Percentiles rank a stretch among this genome's conserved stretches.
phyloP scores from a whole-genome alignment of 23 red algal genomes.

The Pyropia yezoensis region DNA sequence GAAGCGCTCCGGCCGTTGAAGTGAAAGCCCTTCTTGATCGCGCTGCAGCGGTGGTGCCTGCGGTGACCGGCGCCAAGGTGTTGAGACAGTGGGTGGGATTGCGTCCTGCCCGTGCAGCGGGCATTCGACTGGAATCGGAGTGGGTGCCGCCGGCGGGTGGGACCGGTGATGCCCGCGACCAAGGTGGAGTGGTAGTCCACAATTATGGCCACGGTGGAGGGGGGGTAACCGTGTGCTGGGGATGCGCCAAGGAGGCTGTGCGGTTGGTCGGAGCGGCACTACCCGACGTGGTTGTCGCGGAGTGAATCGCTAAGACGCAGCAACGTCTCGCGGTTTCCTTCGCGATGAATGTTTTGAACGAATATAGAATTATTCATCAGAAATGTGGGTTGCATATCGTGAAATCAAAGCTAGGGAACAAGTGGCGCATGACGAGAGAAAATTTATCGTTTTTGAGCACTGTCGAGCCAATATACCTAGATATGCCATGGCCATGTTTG shows the following conservation, averaged over 20 bases:
- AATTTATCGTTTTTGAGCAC: no score
- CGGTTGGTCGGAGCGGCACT: slow-evolving; percentile 20
- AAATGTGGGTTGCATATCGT: no score
- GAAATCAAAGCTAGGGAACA: no score
- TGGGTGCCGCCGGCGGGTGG: not conserved
- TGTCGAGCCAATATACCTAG: no score
- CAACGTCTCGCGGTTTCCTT: no score
- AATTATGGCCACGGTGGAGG: slow-evolving; percentile 88
- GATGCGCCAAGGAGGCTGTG: slow-evolving; percentile 57
- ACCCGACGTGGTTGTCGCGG: no score
- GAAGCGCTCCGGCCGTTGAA: slow-evolving; percentile 29
- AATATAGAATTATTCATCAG: no score
- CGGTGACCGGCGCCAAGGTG: slow-evolving; percentile 14
- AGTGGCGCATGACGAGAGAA: no score
- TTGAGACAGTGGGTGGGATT: slow-evolving; percentile 53
- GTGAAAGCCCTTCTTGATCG: slow-evolving; percentile 22
- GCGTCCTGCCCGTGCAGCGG: slow-evolving; percentile 45
- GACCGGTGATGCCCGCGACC: not conserved
- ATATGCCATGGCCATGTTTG: no score
- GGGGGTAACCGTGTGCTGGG: slow-evolving; percentile 80
- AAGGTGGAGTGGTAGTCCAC: slow-evolving; percentile 19
- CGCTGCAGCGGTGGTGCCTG: slow-evolving; percentile 22
- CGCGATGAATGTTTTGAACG: no score
- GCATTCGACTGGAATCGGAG: slow-evolving; percentile 17
- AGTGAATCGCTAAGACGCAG: no score